Evolutionary conservation across 23 red algal genomes (phyloP), one percentile per base, ranked within the genome.

Genomic region (Chondrus crispus): DNA sequence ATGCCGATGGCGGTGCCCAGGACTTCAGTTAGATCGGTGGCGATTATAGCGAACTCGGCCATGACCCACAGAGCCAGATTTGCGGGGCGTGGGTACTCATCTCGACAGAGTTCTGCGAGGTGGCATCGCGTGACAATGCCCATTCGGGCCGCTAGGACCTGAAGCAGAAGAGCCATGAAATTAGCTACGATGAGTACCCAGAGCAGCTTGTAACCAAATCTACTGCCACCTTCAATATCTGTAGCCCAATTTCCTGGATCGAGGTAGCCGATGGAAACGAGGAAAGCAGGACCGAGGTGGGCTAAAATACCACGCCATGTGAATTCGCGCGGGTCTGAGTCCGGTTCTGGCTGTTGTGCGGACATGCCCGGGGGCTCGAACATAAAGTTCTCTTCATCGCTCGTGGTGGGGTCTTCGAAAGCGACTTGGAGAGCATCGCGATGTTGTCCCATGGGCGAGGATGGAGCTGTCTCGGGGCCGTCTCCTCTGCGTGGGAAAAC

Each of bases 241-340:
- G 87, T 89, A 3, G 84, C 80, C 88, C 88, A 87, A 44, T 96
- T 96, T 20, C 94, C 94, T 10, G 94, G 94, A 66, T 96, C 94
- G 43, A 96, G 83, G 48, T 88, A 96, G 33, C 84, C 94, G 20
- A 96, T 95, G 36, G 94, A 95, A 18, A 99, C 92, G 19, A 99
- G 80, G 63, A 99, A 99, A 7, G 97, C 97, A 2, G 97, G 97
- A 24, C 97, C 97, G 33, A 99, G 72, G 50, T 99, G 94, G n/a
- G 64, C 48, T 14, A 99, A 30, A 28, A 93, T 88, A 36, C 84
- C 88, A 32, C 79, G 71, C 74, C 85, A 95, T n/a, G 87, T 92
- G 46, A 96, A 90, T 51, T 79, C 72, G 68, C 87, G 46, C 29
- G 42, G 47, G 7, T 63, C 84, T 22, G 84, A 43, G 46, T 40